Evolutionary conservation across 2,329 filamentous ascomycete genomes (phyloP), one percentile per base, ranked within the genome.

Genomic region (Sclerotinia nivalis): DNA sequence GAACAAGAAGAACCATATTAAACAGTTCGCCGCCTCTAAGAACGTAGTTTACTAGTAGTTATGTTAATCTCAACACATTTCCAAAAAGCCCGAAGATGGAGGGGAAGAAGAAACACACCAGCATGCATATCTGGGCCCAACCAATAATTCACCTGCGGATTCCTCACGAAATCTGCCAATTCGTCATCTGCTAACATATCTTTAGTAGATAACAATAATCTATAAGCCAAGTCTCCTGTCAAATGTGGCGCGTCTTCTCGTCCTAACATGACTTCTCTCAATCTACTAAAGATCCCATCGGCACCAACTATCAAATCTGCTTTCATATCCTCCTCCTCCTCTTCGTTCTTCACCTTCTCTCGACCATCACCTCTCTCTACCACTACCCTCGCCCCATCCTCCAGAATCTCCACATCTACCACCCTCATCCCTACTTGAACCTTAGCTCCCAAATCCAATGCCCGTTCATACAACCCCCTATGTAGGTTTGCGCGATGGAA

Each of bases 401-500:
- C 52, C 8, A 67, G 5, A 47, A 59, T 58, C 69, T 73, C 78
- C 74, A 64, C 72, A 61, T 54, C 74, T 65, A 47, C 79, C 75
- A 37, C 71, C 7, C 80, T 78, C 18, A 76, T 50, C 8, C 74
- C 71, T 18, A 76, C 72, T 0, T 67, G 73, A 52, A 78, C 78
- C 75, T 40, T 80, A 0, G 80, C 81, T 0, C 83, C 83, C 20
- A 79, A 74, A 20, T 77, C 73, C 31, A 77, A 73, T 1, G 82
- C 82, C 20, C 82, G 77, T 31, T 81, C 75, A 18, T 80, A 79
- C 2, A 84, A 75, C 20, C 82, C 81, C 25, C 79, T 77, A 69
- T 85, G 83, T 7, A 85, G 77, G 74, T 85, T 82, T 18, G 83
- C 82, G 25, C 82, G 77, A 62, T 84, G 82, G 15, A 84, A 83